Evolutionary conservation across 2,329 filamentous ascomycete species (phyloP).

Genomic region (Ophioceras dolichostomum): DNA sequence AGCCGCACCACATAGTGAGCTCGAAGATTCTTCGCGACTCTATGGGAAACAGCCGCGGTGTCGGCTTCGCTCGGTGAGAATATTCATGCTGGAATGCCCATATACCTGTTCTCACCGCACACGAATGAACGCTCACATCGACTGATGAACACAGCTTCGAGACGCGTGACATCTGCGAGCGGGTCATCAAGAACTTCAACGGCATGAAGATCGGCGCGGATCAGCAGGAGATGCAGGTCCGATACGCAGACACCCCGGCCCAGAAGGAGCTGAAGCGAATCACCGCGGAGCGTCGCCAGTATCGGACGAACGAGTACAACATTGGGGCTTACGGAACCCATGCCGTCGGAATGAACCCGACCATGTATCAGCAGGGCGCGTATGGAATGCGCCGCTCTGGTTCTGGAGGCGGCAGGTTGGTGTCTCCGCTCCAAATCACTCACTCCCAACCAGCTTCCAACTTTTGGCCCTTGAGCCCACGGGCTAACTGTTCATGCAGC

Average conservation of each 20-base stretch:
- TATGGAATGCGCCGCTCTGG: constrained; percentile 21
- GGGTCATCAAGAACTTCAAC: constrained; percentile 78
- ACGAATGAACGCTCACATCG: too few species aligned
- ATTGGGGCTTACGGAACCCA: constrained; percentile 56
- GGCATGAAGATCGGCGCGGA: constrained; percentile 67
- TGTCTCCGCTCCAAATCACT: too few species aligned
- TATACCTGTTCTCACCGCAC: too few species aligned
- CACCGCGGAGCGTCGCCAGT: constrained; percentile 88
- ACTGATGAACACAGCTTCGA: constrained; percentile 91
- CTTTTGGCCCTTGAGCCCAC: too few species aligned
- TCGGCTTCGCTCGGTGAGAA: constrained; percentile 92
- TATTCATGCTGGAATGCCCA: too few species aligned
- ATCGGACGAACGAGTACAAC: constrained; percentile 92
- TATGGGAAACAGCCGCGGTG: constrained; percentile 86
- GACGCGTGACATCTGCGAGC: constrained; percentile 75
- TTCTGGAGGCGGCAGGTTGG: constrained; percentile 1
- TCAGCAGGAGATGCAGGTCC: constrained; percentile 77
- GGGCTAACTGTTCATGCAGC: too few species aligned
- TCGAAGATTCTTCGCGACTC: constrained; percentile 90
- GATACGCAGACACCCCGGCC: constrained; percentile 91
- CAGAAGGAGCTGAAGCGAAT: constrained; percentile 96
- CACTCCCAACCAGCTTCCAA: too few species aligned
- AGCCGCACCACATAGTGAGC: constrained; percentile 73
- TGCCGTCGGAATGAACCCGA: constrained; percentile 42
- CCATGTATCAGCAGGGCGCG: constrained; percentile 23